A percentile compares a stretch with the other conserved stretches of the same genome.
phyloP scores from a whole-genome alignment of 2,329 filamentous ascomycete genomes.

The Neocatenulostroma microsporum region DNA sequence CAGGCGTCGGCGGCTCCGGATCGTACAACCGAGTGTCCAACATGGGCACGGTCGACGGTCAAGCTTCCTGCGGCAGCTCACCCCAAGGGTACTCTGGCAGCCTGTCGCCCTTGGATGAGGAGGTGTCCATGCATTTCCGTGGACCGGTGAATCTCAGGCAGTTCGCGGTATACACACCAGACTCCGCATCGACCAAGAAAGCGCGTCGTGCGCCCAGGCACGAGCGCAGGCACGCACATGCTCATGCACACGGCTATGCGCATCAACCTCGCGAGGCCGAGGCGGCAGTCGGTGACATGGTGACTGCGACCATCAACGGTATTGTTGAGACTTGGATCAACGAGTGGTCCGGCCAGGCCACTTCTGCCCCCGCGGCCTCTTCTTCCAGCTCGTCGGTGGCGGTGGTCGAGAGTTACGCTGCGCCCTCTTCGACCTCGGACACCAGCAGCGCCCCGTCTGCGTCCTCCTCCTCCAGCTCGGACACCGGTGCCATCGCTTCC shows the following conservation, averaged over 20 bases:
- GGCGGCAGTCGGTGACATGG: slow-evolving; percentile 42
- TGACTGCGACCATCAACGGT: slow-evolving; percentile 54
- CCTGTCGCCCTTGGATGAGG: slow-evolving; percentile 61
- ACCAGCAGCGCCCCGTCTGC: slow-evolving; percentile 10
- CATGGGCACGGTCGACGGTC: slow-evolving; percentile 51
- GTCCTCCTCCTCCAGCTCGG: slow-evolving; percentile 17
- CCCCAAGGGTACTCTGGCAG: slow-evolving; percentile 51
- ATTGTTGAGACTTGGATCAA: slow-evolving; percentile 53
- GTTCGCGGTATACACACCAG: slow-evolving; percentile 59
- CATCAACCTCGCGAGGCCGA: slow-evolving; percentile 31
- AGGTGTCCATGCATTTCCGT: slow-evolving; percentile 64
- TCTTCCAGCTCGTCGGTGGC: slow-evolving; percentile 7
- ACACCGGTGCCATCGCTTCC: slow-evolving; percentile 10
- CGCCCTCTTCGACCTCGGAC: slow-evolving; percentile 12
- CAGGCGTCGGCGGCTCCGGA: slow-evolving; percentile 37
- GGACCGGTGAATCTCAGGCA: slow-evolving; percentile 61
- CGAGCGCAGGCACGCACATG: slow-evolving; percentile 35
- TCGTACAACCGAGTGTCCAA: slow-evolving; percentile 56
- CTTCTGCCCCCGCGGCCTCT: slow-evolving; percentile 8
- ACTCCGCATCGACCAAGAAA: slow-evolving; percentile 33
- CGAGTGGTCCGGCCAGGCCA: slow-evolving; percentile 38
- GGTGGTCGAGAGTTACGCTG: slow-evolving; percentile 6
- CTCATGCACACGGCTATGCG: slow-evolving; percentile 41
- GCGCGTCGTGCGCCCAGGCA: slow-evolving; percentile 17
- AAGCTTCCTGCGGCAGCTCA: slow-evolving; percentile 49